phyloP scores from a whole-genome alignment of 768 basidiomycete species.

The Polyporus arcularius region DNA sequence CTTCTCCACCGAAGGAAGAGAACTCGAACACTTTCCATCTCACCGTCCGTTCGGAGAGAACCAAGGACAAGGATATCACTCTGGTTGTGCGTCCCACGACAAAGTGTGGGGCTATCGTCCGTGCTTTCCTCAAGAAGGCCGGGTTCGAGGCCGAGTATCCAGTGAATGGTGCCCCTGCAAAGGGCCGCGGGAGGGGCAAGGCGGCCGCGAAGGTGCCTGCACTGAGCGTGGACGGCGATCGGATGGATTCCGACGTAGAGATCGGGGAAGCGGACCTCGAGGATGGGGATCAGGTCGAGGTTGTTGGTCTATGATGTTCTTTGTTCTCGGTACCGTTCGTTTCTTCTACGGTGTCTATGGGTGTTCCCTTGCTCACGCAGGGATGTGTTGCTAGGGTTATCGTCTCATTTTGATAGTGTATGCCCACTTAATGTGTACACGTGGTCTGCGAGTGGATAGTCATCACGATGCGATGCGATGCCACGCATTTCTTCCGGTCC shows the following conservation, averaged over 20 bases:
- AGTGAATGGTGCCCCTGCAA: constrained; percentile 26
- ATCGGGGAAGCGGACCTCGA: constrained; percentile 74
- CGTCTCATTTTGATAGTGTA: not conserved
- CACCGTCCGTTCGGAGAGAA: constrained; percentile 57
- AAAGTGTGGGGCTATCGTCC: constrained; percentile 74
- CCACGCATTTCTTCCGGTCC: too few species aligned
- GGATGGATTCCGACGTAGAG: constrained; percentile 54
- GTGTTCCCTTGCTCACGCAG: not conserved
- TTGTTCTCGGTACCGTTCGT: not conserved
- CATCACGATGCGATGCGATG: too few species aligned
- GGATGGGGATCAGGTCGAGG: constrained; percentile 79
- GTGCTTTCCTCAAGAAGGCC: constrained; percentile 71
- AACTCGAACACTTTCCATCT: constrained; percentile 62
- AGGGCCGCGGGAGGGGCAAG: constrained; percentile 34
- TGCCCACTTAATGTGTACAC: not conserved
- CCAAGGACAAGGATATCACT: constrained; percentile 57
- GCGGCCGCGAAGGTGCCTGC: constrained; percentile 43
- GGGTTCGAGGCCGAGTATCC: constrained; percentile 58
- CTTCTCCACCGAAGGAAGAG: constrained; percentile 30
- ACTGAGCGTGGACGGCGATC: constrained; percentile 72
- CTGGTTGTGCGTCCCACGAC: constrained; percentile 75
- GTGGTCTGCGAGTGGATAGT: not conserved
- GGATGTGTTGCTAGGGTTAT: not conserved
- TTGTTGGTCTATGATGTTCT: constrained; percentile 52
- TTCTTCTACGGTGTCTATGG: not conserved